Base-by-base conservation (phyloP, 768 basidiomycete genomes). In the Calocybe cyanea region DNA sequence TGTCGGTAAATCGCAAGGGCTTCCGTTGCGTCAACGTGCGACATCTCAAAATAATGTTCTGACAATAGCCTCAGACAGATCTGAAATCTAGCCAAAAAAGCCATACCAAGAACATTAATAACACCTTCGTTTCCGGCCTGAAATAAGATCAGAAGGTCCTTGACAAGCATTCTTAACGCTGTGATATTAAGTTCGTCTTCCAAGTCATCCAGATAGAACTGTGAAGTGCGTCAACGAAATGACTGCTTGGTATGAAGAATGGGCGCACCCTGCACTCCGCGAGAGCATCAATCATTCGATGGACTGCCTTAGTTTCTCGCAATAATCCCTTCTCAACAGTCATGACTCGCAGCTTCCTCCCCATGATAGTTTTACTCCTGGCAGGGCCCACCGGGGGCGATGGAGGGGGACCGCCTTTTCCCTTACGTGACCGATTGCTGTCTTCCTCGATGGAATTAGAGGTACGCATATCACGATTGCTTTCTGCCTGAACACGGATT, bases 21-120 rank as follows among this genome's bases (percentile, higher is more conserved):
- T 24, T 87, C 82, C 30, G 77, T 69, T 0, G 95, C 96, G 59
- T 98, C 95, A n/a, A 83, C 65, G 51, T 88, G 87, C 0, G 92
- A 91, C 96, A 98, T 98, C 62, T 96, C 94, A 58, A 98, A 97
- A 66, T 96, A 99, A 66, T 95, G 87, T 59, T 97, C 96, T 83
- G 50, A 19, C 6, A 11, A 41, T 8, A 3, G 38, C 34, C 13
- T n/a, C 34, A 18, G 17, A 7, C n/a, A 35, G n/a, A 14, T 35
- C n/a, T 5, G 46, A 33, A 47, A 9, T 9, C 6, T 9, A 30
- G 19, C 25, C 38, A 18, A 18, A 36, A 13, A 15, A 19, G 64
- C 60, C 64, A 67, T 66, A 78, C 83, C 93, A 36, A 88, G 70
- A 28, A 87, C 80, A 55, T 87, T 88, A 57, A 85, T 83, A 14